A percentile compares a stretch with the other conserved stretches of the same genome.
These are phyloP conservation scores for Haematococcus sp. DNA, from an alignment of 139 green algal species.

Conservation along the genomic window DNA sequence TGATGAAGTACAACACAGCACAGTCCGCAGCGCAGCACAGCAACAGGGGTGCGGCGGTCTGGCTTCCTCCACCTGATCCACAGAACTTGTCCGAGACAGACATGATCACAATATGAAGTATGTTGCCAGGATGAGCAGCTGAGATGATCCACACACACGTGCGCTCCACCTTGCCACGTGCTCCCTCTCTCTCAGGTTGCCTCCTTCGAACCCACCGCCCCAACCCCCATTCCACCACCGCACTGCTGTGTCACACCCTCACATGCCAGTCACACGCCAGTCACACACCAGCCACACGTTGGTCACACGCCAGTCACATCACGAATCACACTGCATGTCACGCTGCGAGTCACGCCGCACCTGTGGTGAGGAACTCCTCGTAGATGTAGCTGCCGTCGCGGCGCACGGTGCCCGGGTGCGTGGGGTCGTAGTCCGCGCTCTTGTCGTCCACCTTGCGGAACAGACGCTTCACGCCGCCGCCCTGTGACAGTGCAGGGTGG, in stretches of 20 bases:
- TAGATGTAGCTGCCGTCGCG: constrained; percentile 95
- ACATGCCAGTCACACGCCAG: too few species aligned
- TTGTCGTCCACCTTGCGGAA: constrained; percentile 95
- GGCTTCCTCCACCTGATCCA: too few species aligned
- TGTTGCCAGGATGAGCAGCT: too few species aligned
- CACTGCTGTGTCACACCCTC: too few species aligned
- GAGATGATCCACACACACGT: too few species aligned
- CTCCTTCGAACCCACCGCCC: too few species aligned
- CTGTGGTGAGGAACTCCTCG: constrained; percentile 94
- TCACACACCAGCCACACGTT: too few species aligned
- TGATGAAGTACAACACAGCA: not conserved
- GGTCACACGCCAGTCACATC: not conserved
- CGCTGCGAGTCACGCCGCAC: not conserved
- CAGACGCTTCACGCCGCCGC: constrained; percentile 95
- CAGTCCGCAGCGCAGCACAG: not conserved
- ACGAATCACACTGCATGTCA: not conserved
- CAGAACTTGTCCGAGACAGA: not conserved
- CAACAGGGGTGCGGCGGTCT: too few species aligned
- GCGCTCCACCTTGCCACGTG: too few species aligned
- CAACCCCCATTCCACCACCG: too few species aligned
- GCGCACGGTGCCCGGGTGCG: constrained; percentile 78
- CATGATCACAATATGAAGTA: not conserved
- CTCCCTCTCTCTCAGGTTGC: too few species aligned
- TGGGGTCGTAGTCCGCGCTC: constrained; percentile 76
- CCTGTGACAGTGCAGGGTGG: constrained; percentile 32